phyloP scores from a whole-genome alignment of 441 rosid genomes.

The Rhodomyrtus psidioides region DNA sequence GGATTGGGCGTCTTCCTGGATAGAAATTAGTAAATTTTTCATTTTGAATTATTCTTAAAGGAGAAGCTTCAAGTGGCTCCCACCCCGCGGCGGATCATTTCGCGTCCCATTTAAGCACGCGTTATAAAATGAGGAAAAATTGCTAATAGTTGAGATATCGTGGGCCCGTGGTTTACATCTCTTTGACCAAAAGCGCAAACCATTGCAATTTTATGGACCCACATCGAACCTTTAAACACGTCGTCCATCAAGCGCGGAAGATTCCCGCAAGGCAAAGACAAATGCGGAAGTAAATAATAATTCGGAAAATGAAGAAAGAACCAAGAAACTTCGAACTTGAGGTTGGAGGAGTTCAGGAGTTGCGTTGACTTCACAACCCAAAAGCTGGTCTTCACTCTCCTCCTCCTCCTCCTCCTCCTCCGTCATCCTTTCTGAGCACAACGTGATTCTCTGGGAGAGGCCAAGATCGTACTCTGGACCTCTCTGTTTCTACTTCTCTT shows the following conservation, averaged over 20 bases:
- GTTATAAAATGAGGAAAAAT: not conserved
- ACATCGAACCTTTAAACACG: not conserved
- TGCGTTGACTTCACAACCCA: not conserved
- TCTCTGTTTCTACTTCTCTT: constrained; percentile 5
- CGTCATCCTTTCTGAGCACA: not conserved
- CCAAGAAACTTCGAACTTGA: not conserved
- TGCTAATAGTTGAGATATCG: not conserved
- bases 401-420: not conserved
- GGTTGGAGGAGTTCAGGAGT: not conserved
- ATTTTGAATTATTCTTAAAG: too few species aligned
- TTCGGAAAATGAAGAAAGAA: not conserved
- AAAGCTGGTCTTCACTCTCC: not conserved
- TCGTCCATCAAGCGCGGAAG: not conserved
- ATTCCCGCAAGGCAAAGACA: not conserved
- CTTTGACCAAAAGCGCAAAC: not conserved
- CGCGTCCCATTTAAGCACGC: not conserved
- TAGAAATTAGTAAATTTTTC: too few species aligned
- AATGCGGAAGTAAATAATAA: not conserved
- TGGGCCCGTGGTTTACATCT: not conserved
- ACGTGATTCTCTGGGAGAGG: not conserved
- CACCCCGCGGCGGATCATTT: not conserved
- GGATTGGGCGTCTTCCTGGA: too few species aligned
- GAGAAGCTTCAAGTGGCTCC: not conserved
- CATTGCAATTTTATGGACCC: not conserved
- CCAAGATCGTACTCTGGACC: not conserved